These are phyloP conservation scores for Pyrus betulifolia DNA, from an alignment of 306 rosid genomes.

Conservation along the genomic window DNA sequence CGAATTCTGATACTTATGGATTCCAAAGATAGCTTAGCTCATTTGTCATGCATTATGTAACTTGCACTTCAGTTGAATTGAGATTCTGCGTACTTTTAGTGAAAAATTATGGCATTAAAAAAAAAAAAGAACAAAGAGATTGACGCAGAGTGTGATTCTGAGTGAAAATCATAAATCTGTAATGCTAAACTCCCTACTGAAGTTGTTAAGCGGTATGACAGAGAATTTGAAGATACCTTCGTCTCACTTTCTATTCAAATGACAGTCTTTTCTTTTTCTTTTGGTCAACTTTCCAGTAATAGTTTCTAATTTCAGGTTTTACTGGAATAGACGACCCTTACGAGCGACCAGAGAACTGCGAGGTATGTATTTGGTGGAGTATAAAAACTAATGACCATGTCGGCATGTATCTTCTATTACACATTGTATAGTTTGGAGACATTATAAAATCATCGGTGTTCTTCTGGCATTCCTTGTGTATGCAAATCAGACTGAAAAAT, in stretches of 20 bases:
- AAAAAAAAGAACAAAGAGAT: background rate
- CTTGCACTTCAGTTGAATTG: background rate
- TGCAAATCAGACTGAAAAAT: constrained; percentile 7
- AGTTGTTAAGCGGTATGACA: too few relatives aligned
- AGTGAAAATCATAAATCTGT: background rate
- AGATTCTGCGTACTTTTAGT: background rate
- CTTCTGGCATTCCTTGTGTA: background rate
- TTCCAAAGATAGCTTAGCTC: background rate
- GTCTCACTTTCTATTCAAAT: background rate
- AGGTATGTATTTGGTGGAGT: constrained; percentile 38
- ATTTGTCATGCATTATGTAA: background rate
- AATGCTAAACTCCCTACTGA: background rate
- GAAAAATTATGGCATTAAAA: background rate
- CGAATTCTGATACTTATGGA: background rate
- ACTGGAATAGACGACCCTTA: constrained; percentile 89
- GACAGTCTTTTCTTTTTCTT: background rate
- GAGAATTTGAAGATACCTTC: background rate
- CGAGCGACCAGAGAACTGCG: constrained; percentile 68
- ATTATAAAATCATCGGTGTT: background rate
- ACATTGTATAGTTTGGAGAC: background rate
- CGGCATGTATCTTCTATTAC: background rate
- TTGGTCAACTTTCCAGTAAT: background rate
- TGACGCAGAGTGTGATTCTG: background rate
- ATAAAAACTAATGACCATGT: background rate
- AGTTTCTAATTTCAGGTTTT: constrained; percentile 45